These are phyloP conservation scores for Polyporus arcularius DNA, from an alignment of 768 basidiomycete species.

Conservation along the genomic window DNA sequence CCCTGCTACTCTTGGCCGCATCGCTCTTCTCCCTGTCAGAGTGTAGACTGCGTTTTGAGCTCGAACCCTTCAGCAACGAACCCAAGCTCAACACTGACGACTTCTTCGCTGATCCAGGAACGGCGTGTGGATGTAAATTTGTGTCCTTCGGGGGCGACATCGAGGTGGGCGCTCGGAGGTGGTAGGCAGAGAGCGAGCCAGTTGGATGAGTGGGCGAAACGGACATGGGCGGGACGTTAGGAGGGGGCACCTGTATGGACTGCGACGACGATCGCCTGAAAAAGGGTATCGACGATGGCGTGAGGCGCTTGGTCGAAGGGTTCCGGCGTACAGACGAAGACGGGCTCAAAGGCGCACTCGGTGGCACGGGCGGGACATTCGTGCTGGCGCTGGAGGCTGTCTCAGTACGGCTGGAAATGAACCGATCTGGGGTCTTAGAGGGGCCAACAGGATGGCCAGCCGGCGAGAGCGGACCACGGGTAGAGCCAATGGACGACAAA, in stretches of 20 bases:
- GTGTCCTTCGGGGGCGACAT: conserved; percentile 56
- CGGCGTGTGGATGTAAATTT: conserved; percentile 51
- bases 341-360: conserved; percentile 69
- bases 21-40: conserved; percentile 51
- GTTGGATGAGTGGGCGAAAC: conserved; percentile 50
- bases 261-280: conserved; percentile 91
- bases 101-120: conserved; percentile 69
- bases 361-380: conserved; percentile 56
- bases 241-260: conserved; percentile 70
- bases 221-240: conserved; percentile 32
- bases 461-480: conserved; percentile 44
- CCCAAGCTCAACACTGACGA: conserved; percentile 82
- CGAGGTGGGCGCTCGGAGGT: conserved; percentile 45
- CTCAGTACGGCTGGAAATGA: conserved; percentile 62
- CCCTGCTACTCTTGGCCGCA: conserved; percentile 49
- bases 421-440: conserved; percentile 68
- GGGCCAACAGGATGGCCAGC: conserved; percentile 38
- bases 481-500: conserved; percentile 71
- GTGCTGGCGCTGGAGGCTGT: conserved; percentile 80
- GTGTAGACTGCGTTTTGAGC: conserved; percentile 79
- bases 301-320: conserved; percentile 74
- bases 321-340: conserved; percentile 67
- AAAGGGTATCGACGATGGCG: conserved; percentile 92
- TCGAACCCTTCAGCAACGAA: conserved; percentile 78
- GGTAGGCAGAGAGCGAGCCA: conserved; percentile 38